Evolutionary conservation across 345 rosid species (phyloP).

Genomic region (Camelina neglecta): DNA sequence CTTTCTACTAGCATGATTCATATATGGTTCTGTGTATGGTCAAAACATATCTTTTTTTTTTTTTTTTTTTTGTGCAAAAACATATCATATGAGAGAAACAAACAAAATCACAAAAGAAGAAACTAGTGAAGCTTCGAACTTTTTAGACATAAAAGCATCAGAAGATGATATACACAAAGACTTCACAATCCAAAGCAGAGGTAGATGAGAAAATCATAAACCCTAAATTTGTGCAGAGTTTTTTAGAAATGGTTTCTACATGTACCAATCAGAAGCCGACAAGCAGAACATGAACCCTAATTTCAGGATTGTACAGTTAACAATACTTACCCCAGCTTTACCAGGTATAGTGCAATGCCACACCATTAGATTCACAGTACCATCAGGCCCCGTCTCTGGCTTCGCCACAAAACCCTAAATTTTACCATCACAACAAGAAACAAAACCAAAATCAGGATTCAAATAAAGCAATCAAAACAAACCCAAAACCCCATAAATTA

Average conservation of each 20-base stretch:
- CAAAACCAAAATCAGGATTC: background rate
- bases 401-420: constrained; percentile 97
- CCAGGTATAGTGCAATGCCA: constrained; percentile 99
- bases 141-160: background rate
- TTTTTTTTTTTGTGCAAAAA: no score
- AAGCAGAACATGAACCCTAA: constrained; percentile 2
- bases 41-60: no score
- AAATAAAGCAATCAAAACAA: background rate
- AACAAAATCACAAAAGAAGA: no score
- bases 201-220: constrained; percentile 1
- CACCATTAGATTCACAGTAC: constrained; percentile 84
- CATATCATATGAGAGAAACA: no score
- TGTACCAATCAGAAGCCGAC: background rate
- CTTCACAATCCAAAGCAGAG: background rate
- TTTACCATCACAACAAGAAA: constrained; percentile 14
- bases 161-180: background rate
- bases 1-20: no score
- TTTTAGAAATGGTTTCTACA: background rate
- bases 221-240: constrained; percentile 16
- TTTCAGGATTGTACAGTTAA: background rate
- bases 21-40: no score
- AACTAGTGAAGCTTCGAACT: background rate
- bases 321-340: constrained; percentile 76
- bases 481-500: background rate
- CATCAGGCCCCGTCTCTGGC: constrained; percentile 84